Conservation (phyloP, 2,329 filamentous ascomycete genomes). For the Aspergillus alliaceus region DNA sequence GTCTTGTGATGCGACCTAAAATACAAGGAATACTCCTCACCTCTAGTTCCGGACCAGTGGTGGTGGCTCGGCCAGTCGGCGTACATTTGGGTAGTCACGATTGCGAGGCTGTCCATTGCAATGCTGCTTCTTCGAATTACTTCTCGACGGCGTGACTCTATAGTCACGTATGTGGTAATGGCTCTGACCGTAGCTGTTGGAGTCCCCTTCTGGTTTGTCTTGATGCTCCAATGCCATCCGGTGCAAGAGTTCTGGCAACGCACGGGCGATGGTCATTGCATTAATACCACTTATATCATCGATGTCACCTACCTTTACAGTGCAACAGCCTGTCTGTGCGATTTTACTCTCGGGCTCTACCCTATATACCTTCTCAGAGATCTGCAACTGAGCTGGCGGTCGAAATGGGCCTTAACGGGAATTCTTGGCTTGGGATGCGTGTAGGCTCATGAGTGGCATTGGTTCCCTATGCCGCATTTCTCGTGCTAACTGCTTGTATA, state of each 20-base stretch:
- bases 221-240: conserved; percentile 51
- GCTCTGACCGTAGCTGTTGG: conserved; percentile 42
- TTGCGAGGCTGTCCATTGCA: conserved; percentile 50
- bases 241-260: conserved; percentile 50
- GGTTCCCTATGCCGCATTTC: background rate
- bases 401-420: conserved; percentile 51
- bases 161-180: conserved; percentile 46
- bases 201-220: conserved; percentile 46
- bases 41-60: conserved; percentile 8
- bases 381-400: conserved; percentile 52
- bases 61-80: conserved; percentile 54
- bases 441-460: conserved; percentile 12
- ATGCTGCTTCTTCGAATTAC: conserved; percentile 52
- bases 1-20: background rate
- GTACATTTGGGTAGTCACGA: conserved; percentile 45
- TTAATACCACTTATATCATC: conserved; percentile 48
- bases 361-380: conserved; percentile 54
- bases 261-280: conserved; percentile 38
- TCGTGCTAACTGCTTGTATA: conserved; percentile 4
- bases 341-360: conserved; percentile 50
- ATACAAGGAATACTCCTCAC: background rate
- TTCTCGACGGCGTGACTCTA: conserved; percentile 40
- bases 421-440: conserved; percentile 56
- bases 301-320: conserved; percentile 52
- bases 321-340: conserved; percentile 41